Base-by-base conservation (phyloP, 1,284 basidiomycete genomes). In the Gymnopus androsaceus region DNA sequence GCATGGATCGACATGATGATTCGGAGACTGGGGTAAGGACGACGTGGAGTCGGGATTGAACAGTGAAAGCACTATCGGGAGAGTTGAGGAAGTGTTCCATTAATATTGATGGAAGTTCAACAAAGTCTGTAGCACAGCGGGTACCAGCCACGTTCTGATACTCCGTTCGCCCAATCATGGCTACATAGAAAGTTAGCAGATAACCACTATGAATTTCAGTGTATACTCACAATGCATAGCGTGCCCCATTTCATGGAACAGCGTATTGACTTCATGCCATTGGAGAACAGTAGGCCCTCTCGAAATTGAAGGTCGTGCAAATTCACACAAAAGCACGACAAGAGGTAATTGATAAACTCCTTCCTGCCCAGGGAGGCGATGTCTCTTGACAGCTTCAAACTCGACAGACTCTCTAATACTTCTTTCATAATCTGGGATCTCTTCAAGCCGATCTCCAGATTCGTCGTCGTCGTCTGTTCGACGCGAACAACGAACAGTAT, bases 221-320 rank as follows among this genome's bases (percentile, higher is more conserved):
- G 47, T 30, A 7, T 4, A 79, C 94, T 81, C 66, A 95, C 95
- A 99, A 69, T 99, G 96, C 82, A 99, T 94, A 1, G 97, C 96
- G 71, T 99, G 96, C 0, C 96, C 96, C 95, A 99, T 98, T 73
- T 99, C 96, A 67, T 99, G 96, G 73, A 97, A 98, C 19, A 99
- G 76, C 1, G 96, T 99, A 69, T 92, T 81, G 8, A 98, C 92
- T 66, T 99, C 95, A 65, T 92, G 88, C 95, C 96, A 99, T 56
- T 89, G 87, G 25, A 99, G 73, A 38, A 90, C 75, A 0, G 91
- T 87, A 2, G 92, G 81, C 1, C 86, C 88, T 31, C 77, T 73
- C n/a, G 79, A 75, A 12, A 81, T 62, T 0, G 80, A 78, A 12
- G 92, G 89, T 21, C 79, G 79, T 14, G 84, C 75, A 67, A 98